A percentile compares a stretch with the other conserved stretches of the same genome.
phyloP scores from a whole-genome alignment of 805 yeast genomes.

The Lachancea sp. region DNA sequence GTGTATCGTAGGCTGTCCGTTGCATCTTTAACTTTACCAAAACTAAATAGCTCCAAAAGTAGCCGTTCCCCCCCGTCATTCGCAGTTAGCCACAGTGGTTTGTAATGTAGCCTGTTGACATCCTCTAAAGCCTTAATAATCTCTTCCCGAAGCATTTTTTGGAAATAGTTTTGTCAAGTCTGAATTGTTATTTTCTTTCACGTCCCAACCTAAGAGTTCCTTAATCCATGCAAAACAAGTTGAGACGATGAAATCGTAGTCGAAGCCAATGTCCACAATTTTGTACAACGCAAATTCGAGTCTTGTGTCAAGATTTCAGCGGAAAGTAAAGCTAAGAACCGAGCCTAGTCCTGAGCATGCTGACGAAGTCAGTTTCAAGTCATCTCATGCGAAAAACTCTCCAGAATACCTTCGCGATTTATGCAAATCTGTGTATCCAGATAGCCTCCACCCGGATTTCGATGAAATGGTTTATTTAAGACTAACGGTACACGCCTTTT shows the following conservation, averaged over 20 bases:
- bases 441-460: constrained; percentile 14
- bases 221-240: too few species aligned
- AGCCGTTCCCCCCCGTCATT: constrained; percentile 4
- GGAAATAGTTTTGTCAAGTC: too few species aligned
- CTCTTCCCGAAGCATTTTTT: not conserved
- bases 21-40: constrained; percentile 23
- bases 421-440: constrained; percentile 24
- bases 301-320: constrained; percentile 25
- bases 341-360: not conserved
- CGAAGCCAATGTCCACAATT: constrained; percentile 19
- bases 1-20: not conserved
- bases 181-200: too few species aligned
- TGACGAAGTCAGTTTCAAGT: constrained; percentile 17
- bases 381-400: constrained; percentile 18
- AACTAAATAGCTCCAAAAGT: constrained; percentile 25
- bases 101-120: constrained; percentile 20
- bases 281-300: constrained; percentile 29
- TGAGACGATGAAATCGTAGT: not conserved
- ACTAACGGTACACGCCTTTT: constrained; percentile 22
- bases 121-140: constrained; percentile 15
- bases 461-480: constrained; percentile 4
- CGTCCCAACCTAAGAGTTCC: too few species aligned
- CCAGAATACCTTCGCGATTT: constrained; percentile 22
- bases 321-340: constrained; percentile 12
- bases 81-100: constrained; percentile 22